A percentile compares a stretch with the other conserved stretches of the same genome.
These are phyloP conservation scores for Ascobolus immersus DNA, from an alignment of 495 filamentous ascomycete genomes.

Conservation along the genomic window DNA sequence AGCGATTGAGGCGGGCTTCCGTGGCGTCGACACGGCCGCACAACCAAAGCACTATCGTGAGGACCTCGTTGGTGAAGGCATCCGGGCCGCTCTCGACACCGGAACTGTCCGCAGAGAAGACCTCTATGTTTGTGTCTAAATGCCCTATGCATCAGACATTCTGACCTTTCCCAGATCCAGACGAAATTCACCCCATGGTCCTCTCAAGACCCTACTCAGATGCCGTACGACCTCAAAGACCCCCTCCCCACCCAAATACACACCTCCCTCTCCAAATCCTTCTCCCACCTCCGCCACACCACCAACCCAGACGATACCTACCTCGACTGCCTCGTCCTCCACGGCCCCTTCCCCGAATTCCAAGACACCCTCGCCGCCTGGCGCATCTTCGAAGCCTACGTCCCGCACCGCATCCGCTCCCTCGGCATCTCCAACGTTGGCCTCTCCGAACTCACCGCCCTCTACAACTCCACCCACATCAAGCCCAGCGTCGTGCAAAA, in stretches of 20 bases:
- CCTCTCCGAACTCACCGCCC: constrained; percentile 25
- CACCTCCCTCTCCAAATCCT: constrained; percentile 37
- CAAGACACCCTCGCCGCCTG: constrained; percentile 38
- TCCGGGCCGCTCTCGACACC: constrained; percentile 14
- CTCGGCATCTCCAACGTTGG: constrained; percentile 51
- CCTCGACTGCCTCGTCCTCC: constrained; percentile 47
- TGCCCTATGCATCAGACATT: constrained; percentile 9
- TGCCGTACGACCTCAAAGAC: constrained; percentile 31
- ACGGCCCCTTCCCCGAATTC: constrained; percentile 35
- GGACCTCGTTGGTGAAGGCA: constrained; percentile 37
- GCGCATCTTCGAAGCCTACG: constrained; percentile 34
- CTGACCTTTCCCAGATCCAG: constrained; percentile 46
- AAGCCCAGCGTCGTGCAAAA: constrained; percentile 50
- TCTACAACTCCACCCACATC: constrained; percentile 24
- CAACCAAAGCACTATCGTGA: constrained; percentile 62
- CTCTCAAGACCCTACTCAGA: constrained; percentile 31
- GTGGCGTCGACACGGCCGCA: constrained; percentile 51
- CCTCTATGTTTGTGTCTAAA: neutral
- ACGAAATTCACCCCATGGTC: constrained; percentile 48
- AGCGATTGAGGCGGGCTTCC: constrained; percentile 46
- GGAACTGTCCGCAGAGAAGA: too few relatives aligned
- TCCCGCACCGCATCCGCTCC: constrained; percentile 34
- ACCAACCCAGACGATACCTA: constrained; percentile 37
- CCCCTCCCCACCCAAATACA: constrained; percentile 35
- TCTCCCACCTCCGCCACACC: too few relatives aligned